Evolutionary conservation across 2,329 filamentous ascomycete genomes (phyloP).

Genomic region (Arthrobotrys sinensis): DNA sequence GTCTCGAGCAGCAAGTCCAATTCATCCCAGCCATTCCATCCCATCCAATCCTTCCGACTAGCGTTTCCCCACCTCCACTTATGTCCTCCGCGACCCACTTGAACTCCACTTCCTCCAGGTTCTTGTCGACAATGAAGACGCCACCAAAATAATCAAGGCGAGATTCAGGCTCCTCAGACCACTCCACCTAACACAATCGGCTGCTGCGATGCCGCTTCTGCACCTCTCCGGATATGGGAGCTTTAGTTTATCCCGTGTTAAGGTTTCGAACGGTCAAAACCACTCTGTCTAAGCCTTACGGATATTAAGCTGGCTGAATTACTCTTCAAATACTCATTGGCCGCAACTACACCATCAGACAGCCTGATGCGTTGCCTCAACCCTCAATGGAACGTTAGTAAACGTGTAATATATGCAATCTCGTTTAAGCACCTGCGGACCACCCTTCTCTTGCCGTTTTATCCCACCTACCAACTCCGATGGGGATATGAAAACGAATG

Average conservation of each 20-base stretch:
- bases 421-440: constrained; percentile 46
- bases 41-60: constrained; percentile 22
- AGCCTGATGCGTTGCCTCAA: constrained; percentile 39
- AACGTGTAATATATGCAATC: constrained; percentile 43
- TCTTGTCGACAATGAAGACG: constrained; percentile 23
- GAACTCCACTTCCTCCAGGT: constrained; percentile 26
- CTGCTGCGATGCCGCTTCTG: constrained; percentile 10
- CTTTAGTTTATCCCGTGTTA: constrained; percentile 44
- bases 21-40: constrained; percentile 17
- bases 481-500: constrained; percentile 25
- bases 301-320: constrained; percentile 55
- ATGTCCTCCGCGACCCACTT: constrained; percentile 49
- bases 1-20: constrained; percentile 10
- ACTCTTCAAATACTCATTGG: constrained; percentile 16
- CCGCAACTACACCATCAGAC: constrained; percentile 27
- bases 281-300: constrained; percentile 51
- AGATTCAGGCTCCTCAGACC: constrained; percentile 7
- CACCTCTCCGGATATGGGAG: constrained; percentile 26
- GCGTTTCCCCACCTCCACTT: constrained; percentile 54
- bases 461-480: constrained; percentile 61
- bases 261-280: constrained; percentile 17
- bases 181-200: constrained; percentile 10
- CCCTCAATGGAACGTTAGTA: constrained; percentile 21
- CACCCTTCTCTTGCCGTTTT: constrained; percentile 48
- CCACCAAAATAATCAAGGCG: constrained; percentile 33